Conservation (phyloP, 2,329 filamentous ascomycete genomes). For the Metarhizium brunneum region DNA sequence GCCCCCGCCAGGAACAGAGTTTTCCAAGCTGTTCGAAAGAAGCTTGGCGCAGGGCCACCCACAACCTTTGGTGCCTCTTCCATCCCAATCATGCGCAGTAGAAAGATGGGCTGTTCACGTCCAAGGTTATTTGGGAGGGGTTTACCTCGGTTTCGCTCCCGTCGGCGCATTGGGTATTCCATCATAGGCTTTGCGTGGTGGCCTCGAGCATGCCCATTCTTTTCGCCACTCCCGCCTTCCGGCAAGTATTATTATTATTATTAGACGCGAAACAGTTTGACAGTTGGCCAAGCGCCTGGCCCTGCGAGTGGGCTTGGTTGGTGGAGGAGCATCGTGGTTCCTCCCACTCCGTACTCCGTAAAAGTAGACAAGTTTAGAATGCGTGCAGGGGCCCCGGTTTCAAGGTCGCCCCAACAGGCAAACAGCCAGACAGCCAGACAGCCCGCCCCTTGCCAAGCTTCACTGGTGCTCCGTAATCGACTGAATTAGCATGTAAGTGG, state of each 20-base stretch:
- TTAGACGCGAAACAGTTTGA: too few relatives aligned
- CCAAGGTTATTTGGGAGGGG: neutral
- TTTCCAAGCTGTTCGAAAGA: neutral
- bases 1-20: conserved; percentile 7
- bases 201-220: neutral
- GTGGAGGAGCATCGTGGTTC: too few relatives aligned
- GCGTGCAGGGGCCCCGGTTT: neutral
- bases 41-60: neutral
- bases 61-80: too few relatives aligned
- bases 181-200: neutral
- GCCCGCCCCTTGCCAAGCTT: neutral
- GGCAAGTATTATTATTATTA: neutral
- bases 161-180: neutral
- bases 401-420: neutral
- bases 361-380: neutral
- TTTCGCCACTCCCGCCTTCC: neutral
- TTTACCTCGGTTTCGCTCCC: neutral
- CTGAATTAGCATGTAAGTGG: too few relatives aligned
- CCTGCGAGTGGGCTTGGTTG: too few relatives aligned
- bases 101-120: neutral
- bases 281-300: too few relatives aligned
- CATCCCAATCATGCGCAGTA: too few relatives aligned
- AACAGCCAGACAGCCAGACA: too few relatives aligned
- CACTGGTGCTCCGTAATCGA: too few relatives aligned
- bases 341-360: too few relatives aligned